Evolutionary conservation across 1,284 basidiomycete genomes (phyloP).

Genomic region (Baeospora myosura): DNA sequence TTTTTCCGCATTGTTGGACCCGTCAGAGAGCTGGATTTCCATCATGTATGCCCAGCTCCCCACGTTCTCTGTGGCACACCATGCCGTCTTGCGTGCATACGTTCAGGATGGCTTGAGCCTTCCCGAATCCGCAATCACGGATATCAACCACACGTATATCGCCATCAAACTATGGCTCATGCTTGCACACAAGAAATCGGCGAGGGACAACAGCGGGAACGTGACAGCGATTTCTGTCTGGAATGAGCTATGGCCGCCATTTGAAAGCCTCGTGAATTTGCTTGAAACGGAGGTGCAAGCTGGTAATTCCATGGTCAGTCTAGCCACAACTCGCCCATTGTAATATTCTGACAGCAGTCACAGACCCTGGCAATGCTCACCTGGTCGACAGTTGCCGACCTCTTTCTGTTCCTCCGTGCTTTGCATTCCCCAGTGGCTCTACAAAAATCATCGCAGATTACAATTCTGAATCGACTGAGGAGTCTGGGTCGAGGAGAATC

Average conservation of each 20-base stretch:
- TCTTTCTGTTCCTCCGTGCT: constrained; percentile 56
- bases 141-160: constrained; percentile 60
- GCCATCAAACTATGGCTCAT: constrained; percentile 65
- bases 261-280: constrained; percentile 43
- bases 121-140: constrained; percentile 38
- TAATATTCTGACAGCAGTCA: constrained; percentile 6
- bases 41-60: constrained; percentile 43
- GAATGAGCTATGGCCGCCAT: constrained; percentile 70
- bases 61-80: constrained; percentile 41
- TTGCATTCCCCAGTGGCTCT: constrained; percentile 46
- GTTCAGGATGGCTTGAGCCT: constrained; percentile 25
- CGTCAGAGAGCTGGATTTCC: constrained; percentile 29
- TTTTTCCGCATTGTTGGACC: constrained; percentile 42
- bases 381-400: constrained; percentile 54
- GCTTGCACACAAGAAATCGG: constrained; percentile 37
- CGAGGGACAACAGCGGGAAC: constrained; percentile 24
- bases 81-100: constrained; percentile 34
- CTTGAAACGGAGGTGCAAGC: constrained; percentile 40
- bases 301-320: constrained; percentile 41
- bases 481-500: constrained; percentile 38
- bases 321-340: no score
- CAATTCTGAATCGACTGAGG: constrained; percentile 42
- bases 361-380: constrained; percentile 51
- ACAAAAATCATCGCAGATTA: constrained; percentile 42
- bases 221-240: constrained; percentile 41